Conservation (phyloP, 1,284 basidiomycete species). For the Cryptococcus amylolentus region DNA sequence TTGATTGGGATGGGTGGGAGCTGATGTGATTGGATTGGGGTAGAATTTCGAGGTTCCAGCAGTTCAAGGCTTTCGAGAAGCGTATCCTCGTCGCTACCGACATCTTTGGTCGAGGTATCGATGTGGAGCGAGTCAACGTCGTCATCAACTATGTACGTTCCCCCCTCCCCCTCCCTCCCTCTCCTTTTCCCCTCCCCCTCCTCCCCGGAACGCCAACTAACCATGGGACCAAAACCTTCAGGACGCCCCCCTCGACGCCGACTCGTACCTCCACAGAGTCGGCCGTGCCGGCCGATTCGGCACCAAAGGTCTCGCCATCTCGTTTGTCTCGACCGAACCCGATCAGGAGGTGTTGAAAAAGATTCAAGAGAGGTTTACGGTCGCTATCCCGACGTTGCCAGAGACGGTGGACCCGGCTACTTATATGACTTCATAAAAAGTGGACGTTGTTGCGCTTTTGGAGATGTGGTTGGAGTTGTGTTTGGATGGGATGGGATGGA, state of each 20-base stretch:
- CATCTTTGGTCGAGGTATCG: conserved; percentile 95
- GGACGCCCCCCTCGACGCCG: conserved; percentile 93
- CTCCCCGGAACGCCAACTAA: neutral
- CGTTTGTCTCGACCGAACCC: conserved; percentile 85
- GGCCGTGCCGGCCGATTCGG: conserved; percentile 99
- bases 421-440: conserved; percentile 43
- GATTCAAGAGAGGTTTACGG: conserved; percentile 52
- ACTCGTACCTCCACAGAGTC: conserved; percentile 97
- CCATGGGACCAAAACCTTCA: conserved; percentile 1
- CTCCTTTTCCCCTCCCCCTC: neutral
- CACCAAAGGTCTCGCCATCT: conserved; percentile 98
- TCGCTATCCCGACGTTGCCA: conserved; percentile 49
- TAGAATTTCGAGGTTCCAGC: conserved; percentile 93
- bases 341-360: conserved; percentile 82
- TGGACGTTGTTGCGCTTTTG: neutral
- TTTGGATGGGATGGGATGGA: neutral
- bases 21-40: neutral
- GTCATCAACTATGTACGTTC: conserved; percentile 72
- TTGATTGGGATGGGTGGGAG: neutral
- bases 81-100: conserved; percentile 97
- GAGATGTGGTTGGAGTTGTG: neutral
- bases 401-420: conserved; percentile 47
- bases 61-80: conserved; percentile 99
- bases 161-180: neutral
- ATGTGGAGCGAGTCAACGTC: conserved; percentile 96